Base-by-base conservation (phyloP, 768 basidiomycete species). In the Amanita molliuscula region DNA sequence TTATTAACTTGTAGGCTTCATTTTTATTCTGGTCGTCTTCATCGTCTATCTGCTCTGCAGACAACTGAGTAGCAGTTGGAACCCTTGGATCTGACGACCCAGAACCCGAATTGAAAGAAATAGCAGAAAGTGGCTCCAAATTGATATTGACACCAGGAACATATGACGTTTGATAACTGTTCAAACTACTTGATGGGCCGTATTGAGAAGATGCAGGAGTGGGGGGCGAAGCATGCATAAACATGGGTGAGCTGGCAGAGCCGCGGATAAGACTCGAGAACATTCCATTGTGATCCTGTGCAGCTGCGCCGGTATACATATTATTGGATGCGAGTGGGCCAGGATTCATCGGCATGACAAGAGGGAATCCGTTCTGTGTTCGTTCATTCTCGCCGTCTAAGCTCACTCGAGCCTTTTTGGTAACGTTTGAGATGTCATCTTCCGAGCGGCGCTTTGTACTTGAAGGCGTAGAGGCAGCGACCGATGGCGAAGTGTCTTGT, bases 1-100 rank as follows among this genome's bases (percentile, higher is more conserved):
- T 77, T 53, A 91, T 84, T 13, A 92, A 75, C 64, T 90, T 91
- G 56, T 84, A 78, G 0, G 89, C 88, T 60, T 92, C 89, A 10
- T 74, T 71, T 60, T 77, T 80, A 61, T 84, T 86, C 1, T 86
- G 82, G 55, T 88, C 84, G 31, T 79, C 72, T 38, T 82, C 78
- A 0, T 79, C 77, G 21, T 84, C 79, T 2, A 75, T 65, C 16
- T 74, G 73, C 18, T 81, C 79, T 3, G 63, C 51, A 5, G 65
- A 55, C 16, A 54, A 56, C 21, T 62, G 63, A 23, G 64, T 60
- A 23, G 54, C 48, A 35, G 59, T 52, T 29, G 58, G 63, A 25
- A 70, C 56, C 42, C 67, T 66, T 56, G 65, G 68, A 18, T 60
- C 54, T 52, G 67, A 47, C 31, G 52, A 41, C 29, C 55, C 59